Conservation (phyloP, 2,329 filamentous ascomycete species). For the Aspergillus udagawae region DNA sequence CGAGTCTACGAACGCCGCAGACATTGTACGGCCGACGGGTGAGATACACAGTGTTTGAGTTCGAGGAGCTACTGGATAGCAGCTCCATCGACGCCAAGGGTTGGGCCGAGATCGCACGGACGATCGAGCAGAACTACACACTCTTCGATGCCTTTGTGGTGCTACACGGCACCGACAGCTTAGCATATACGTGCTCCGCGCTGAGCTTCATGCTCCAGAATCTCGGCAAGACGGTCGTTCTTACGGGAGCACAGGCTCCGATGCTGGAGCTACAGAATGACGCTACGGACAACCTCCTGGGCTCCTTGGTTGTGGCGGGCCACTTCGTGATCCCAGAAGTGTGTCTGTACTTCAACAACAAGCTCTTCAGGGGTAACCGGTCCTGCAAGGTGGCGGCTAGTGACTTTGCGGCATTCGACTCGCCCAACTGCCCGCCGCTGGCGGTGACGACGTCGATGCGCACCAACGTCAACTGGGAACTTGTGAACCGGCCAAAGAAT, state of each 20-base stretch:
- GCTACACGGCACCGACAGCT: constrained; percentile 83
- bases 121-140: constrained; percentile 80
- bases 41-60: constrained; percentile 80
- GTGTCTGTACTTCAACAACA: constrained; percentile 90
- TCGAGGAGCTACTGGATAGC: constrained; percentile 78
- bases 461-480: constrained; percentile 75
- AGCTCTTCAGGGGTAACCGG: constrained; percentile 81
- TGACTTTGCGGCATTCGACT: constrained; percentile 81
- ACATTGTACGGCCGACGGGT: constrained; percentile 78
- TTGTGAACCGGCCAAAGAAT: constrained; percentile 68
- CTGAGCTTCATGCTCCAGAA: constrained; percentile 91
- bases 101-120: constrained; percentile 77
- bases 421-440: constrained; percentile 79
- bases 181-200: constrained; percentile 85
- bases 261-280: constrained; percentile 91
- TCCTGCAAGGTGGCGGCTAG: constrained; percentile 84
- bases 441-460: constrained; percentile 77
- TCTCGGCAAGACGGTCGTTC: constrained; percentile 82
- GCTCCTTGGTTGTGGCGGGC: constrained; percentile 82
- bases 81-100: constrained; percentile 82
- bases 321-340: constrained; percentile 93
- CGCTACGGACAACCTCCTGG: constrained; percentile 84
- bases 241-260: constrained; percentile 78
- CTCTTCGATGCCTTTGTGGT: constrained; percentile 89
- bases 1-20: constrained; percentile 72